Conservation (phyloP, 2,329 filamentous ascomycete genomes). For the Westerdykella aurantiaca region DNA sequence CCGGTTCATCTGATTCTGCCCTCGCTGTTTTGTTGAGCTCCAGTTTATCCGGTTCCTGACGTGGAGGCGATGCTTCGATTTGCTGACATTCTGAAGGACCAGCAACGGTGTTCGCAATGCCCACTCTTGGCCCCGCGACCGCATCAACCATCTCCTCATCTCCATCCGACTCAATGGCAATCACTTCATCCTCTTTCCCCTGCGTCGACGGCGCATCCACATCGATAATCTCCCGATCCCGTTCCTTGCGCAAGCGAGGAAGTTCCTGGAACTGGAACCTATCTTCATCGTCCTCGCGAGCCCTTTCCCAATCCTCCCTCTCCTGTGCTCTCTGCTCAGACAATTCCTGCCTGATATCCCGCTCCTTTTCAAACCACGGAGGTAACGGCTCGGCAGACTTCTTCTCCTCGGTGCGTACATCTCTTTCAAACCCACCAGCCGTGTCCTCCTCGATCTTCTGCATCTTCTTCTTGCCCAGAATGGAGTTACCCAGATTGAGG, state of each 20-base stretch:
- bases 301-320: conserved; percentile 49
- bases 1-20: conserved; percentile 28
- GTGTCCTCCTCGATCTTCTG: conserved; percentile 48
- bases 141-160: conserved; percentile 37
- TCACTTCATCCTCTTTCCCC: conserved; percentile 46
- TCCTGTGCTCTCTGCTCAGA: conserved; percentile 40
- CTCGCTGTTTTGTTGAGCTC: not conserved
- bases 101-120: conserved; percentile 20
- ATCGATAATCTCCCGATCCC: conserved; percentile 46
- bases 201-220: conserved; percentile 42
- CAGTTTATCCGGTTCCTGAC: not conserved
- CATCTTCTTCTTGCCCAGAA: conserved; percentile 49
- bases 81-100: not conserved
- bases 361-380: conserved; percentile 63
- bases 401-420: conserved; percentile 35
- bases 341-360: conserved; percentile 54
- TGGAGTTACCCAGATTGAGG: conserved; percentile 61
- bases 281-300: conserved; percentile 51
- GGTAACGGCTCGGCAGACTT: conserved; percentile 57
- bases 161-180: conserved; percentile 60
- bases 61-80: not conserved
- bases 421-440: conserved; percentile 62
- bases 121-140: conserved; percentile 24
- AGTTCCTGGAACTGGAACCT: conserved; percentile 59
- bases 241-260: conserved; percentile 52